These are phyloP conservation scores for Penicillium oxalicum DNA, from an alignment of 2,329 filamentous ascomycete species.

Conservation along the genomic window DNA sequence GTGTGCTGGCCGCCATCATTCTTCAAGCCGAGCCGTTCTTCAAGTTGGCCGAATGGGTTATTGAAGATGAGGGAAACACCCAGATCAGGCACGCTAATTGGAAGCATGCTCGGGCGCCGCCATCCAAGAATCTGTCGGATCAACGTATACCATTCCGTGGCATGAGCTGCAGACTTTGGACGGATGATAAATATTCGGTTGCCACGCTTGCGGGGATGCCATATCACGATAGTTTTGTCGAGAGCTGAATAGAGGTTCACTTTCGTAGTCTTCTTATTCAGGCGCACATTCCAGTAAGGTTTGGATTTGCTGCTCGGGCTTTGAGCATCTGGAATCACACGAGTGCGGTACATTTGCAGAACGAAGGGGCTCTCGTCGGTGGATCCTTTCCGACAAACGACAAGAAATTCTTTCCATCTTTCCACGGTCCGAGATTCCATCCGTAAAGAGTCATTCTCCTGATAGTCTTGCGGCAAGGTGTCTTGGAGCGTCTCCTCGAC, in stretches of 20 bases:
- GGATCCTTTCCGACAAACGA: conserved; percentile 55
- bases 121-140: conserved; percentile 55
- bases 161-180: conserved; percentile 54
- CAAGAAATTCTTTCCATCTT: conserved; percentile 60
- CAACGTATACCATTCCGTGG: conserved; percentile 65
- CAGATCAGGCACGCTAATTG: conserved; percentile 59
- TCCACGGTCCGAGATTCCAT: conserved; percentile 54
- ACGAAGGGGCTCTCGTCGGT: conserved; percentile 51
- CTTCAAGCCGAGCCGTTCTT: conserved; percentile 33
- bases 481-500: conserved; percentile 50
- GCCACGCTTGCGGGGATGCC: conserved; percentile 49
- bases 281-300: conserved; percentile 52
- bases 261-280: conserved; percentile 48
- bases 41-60: conserved; percentile 53
- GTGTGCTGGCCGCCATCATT: conserved; percentile 44
- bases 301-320: conserved; percentile 44
- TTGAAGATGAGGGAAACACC: conserved; percentile 53
- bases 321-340: conserved; percentile 58
- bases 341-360: conserved; percentile 56
- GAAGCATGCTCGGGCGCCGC: conserved; percentile 50
- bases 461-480: conserved; percentile 54
- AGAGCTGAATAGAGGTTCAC: conserved; percentile 61
- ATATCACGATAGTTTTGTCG: conserved; percentile 62
- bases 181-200: conserved; percentile 59
- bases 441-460: conserved; percentile 57